Base-by-base conservation (phyloP, 371 early-diverging fungal genomes). In the Mortierella sp. region DNA sequence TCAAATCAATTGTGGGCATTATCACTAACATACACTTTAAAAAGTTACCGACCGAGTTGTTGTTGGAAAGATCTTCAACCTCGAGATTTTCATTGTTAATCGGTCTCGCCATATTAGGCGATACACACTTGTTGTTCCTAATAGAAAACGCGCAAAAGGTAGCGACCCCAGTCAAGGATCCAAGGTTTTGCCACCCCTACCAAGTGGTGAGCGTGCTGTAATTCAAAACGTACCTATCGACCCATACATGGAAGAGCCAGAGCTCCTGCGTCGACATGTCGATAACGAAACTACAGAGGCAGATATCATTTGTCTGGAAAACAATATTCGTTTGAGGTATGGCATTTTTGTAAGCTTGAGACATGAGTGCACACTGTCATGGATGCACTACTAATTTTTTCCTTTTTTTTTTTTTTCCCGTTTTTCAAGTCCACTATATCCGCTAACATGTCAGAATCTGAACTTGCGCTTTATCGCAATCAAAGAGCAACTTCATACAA, bases 401-500 rank as follows among this genome's bases (percentile, higher is more conserved):
- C 29, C 35, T 60, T 5, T 9, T 35, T 23, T 66, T 29, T 54
- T 32, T n/a, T 54, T 58, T 4, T 35, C 34, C 3, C 7, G 7
- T 9, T 28, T 28, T 9, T 45, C 3, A 76, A 93, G 94, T 43
- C 90, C 91, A n/a, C 71, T 95, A 43, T 87, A 87, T 35, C 91
- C 93, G 15, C 84, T 86, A 17, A 89, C 92, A 4, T 92, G 93
- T 42, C 92, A 93, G 82, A 87, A 89, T 19, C 85, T 91, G 40
- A 89, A 93, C 76, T 84, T 95, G 56, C 92, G 92, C 62, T 95
- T 93, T 68, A 92, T 95, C 75, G 92, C 93, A 9, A 87, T 92
- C 66, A 90, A 91, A 70, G 93, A 93, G 59, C 86, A 88, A 58
- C 68, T 92, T 60, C 92, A 94, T 67, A 84, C 88, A 8, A 87